A percentile compares a stretch with the other conserved stretches of the same genome.
These are phyloP conservation scores for Clathrospora elynae DNA, from an alignment of 2,329 filamentous ascomycete species.

Conservation along the genomic window DNA sequence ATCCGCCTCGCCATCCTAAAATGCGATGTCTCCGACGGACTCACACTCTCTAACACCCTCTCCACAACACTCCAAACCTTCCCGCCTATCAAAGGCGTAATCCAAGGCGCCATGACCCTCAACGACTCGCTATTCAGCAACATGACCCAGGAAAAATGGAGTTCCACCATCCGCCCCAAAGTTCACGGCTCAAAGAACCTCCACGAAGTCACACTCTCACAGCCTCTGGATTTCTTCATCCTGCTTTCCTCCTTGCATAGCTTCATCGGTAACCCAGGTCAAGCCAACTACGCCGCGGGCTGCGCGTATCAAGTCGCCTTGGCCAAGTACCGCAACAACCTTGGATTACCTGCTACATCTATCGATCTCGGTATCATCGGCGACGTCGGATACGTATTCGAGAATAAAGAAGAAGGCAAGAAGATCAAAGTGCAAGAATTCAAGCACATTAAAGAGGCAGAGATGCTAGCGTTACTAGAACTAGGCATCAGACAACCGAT, in stretches of 20 bases:
- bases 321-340: slow-evolving; percentile 13
- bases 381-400: slow-evolving; percentile 22
- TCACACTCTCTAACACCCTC: slow-evolving; percentile 2
- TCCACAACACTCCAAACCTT: background rate
- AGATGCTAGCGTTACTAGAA: slow-evolving; percentile 19
- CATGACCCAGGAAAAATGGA: slow-evolving; percentile 23
- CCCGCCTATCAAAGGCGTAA: slow-evolving; percentile 19
- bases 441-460: slow-evolving; percentile 11
- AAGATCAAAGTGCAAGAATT: slow-evolving; percentile 18
- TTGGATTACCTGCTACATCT: slow-evolving; percentile 7
- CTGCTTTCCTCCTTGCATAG: slow-evolving; percentile 24
- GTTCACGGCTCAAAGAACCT: slow-evolving; percentile 43
- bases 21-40: slow-evolving; percentile 17
- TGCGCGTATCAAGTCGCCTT: slow-evolving; percentile 29
- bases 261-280: slow-evolving; percentile 27
- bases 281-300: slow-evolving; percentile 36
- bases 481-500: slow-evolving; percentile 10
- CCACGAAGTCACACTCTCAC: slow-evolving; percentile 8
- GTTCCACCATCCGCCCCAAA: slow-evolving; percentile 28
- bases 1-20: slow-evolving; percentile 6
- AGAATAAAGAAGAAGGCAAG: slow-evolving; percentile 9
- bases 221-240: slow-evolving; percentile 32
- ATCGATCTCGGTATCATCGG: slow-evolving; percentile 26
- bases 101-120: slow-evolving; percentile 27
- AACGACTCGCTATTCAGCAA: slow-evolving; percentile 19